Conservation (phyloP, 2,329 filamentous ascomycete genomes). For the Cordyceps fumosorosea region DNA sequence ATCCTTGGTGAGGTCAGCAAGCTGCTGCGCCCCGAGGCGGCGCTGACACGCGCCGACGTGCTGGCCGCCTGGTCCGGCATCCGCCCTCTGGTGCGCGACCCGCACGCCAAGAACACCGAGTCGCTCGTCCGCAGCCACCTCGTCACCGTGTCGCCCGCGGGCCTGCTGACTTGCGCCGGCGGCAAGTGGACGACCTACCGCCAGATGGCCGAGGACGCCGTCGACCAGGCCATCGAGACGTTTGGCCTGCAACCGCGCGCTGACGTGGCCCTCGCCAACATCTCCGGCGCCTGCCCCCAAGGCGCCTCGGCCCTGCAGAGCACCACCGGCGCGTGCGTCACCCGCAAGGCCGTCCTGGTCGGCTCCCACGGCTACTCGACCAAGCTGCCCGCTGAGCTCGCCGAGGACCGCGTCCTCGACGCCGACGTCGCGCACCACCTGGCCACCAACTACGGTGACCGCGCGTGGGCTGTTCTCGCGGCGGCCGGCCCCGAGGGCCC, state of each 20-base stretch:
- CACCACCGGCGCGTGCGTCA: conserved; percentile 68
- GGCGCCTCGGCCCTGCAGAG: conserved; percentile 35
- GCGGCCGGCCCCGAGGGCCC: conserved; percentile 46
- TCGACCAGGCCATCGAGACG: conserved; percentile 66
- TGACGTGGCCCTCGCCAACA: conserved; percentile 47
- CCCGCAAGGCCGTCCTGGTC: conserved; percentile 64
- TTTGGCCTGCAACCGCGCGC: conserved; percentile 53
- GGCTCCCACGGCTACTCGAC: conserved; percentile 65
- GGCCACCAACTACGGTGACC: conserved; percentile 39
- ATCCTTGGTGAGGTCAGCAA: conserved; percentile 73
- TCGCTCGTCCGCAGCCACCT: conserved; percentile 79
- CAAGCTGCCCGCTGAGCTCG: conserved; percentile 27
- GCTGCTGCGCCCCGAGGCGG: conserved; percentile 69
- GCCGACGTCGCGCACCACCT: conserved; percentile 36
- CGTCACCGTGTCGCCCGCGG: conserved; percentile 66
- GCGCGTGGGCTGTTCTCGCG: conserved; percentile 65
- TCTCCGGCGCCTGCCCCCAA: conserved; percentile 54
- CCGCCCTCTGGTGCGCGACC: conserved; percentile 72
- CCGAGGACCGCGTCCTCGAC: conserved; percentile 26
- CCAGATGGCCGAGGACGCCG: conserved; percentile 81
- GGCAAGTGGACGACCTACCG: conserved; percentile 88
- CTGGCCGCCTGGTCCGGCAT: conserved; percentile 78
- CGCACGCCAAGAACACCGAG: conserved; percentile 74
- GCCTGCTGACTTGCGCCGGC: conserved; percentile 72
- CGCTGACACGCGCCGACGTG: conserved; percentile 66